phyloP scores from a whole-genome alignment of 805 yeast genomes.

The Starmerella floris region DNA sequence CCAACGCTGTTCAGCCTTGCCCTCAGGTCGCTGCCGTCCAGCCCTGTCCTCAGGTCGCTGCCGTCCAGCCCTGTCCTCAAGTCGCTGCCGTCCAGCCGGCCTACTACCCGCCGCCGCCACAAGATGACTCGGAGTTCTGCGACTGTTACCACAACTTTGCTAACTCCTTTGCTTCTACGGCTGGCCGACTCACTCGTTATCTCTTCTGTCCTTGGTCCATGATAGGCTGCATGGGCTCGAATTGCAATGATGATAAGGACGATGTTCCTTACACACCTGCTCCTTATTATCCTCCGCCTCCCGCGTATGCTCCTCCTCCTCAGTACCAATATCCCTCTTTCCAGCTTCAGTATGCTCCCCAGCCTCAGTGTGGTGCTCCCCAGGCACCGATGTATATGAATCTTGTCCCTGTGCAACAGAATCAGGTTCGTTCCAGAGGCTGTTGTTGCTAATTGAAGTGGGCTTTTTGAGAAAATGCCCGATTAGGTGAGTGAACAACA shows the following conservation, averaged over 20 bases:
- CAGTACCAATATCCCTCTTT: neutral
- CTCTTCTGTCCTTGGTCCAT: conserved; percentile 15
- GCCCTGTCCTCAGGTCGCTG: no score
- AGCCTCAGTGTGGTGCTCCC: neutral
- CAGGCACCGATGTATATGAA: conserved; percentile 14
- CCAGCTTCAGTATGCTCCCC: neutral
- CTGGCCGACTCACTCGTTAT: conserved; percentile 12
- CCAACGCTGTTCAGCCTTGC: no score
- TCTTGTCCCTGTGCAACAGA: conserved; percentile 12
- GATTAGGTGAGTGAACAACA: no score
- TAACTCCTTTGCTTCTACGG: conserved; percentile 7
- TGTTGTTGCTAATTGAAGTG: no score
- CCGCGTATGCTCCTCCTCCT: neutral
- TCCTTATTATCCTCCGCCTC: conserved; percentile 1
- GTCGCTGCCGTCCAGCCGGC: conserved; percentile 10
- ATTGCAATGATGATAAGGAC: conserved; percentile 2
- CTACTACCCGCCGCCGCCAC: conserved; percentile 3
- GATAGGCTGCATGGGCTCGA: conserved; percentile 1
- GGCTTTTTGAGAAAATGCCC: no score
- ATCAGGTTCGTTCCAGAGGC: conserved; percentile 6
- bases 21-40: no score
- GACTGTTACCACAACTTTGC: conserved; percentile 9
- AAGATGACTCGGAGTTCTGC: conserved; percentile 1
- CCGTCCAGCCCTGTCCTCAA: conserved; percentile 5
- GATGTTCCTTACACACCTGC: neutral